Evolutionary conservation across 2,329 filamentous ascomycete species (phyloP).

Genomic region (Cylindrodendrum hubeiense): DNA sequence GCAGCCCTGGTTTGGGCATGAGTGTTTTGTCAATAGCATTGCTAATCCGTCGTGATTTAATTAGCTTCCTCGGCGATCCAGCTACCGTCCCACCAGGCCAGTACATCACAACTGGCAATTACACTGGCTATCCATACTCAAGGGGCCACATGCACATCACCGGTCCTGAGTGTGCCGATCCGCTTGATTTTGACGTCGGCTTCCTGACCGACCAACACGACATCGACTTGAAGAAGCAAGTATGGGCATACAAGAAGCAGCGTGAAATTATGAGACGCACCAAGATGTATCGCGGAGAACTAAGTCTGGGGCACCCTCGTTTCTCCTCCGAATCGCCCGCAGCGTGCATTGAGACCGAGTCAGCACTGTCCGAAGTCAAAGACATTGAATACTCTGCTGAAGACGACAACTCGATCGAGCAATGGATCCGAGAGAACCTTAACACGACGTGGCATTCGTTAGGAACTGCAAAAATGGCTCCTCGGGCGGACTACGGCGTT

Average conservation of each 20-base stretch:
- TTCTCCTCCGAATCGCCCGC: conserved; percentile 58
- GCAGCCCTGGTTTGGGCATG: not conserved
- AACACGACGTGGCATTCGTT: conserved; percentile 61
- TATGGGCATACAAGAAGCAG: conserved; percentile 76
- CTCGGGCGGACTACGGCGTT: conserved; percentile 55
- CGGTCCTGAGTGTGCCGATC: conserved; percentile 54
- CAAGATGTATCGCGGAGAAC: conserved; percentile 63
- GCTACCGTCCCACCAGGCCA: conserved; percentile 54
- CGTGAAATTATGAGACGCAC: conserved; percentile 72
- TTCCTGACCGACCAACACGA: conserved; percentile 68
- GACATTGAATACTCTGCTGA: conserved; percentile 63
- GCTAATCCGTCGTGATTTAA: not conserved
- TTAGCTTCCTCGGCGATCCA: conserved; percentile 57
- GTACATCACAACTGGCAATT: conserved; percentile 65
- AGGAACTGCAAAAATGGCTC: conserved; percentile 60
- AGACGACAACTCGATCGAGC: conserved; percentile 63
- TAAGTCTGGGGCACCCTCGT: conserved; percentile 56
- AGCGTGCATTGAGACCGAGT: conserved; percentile 59
- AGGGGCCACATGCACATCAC: conserved; percentile 73
- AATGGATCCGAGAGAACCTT: conserved; percentile 56
- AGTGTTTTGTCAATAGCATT: conserved; percentile 20
- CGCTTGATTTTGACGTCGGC: conserved; percentile 68
- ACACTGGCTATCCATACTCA: conserved; percentile 61
- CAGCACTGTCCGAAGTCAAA: conserved; percentile 44
- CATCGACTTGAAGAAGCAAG: conserved; percentile 70